Base-by-base conservation (phyloP, 2,329 filamentous ascomycete species). In the Volutella citrinella region DNA sequence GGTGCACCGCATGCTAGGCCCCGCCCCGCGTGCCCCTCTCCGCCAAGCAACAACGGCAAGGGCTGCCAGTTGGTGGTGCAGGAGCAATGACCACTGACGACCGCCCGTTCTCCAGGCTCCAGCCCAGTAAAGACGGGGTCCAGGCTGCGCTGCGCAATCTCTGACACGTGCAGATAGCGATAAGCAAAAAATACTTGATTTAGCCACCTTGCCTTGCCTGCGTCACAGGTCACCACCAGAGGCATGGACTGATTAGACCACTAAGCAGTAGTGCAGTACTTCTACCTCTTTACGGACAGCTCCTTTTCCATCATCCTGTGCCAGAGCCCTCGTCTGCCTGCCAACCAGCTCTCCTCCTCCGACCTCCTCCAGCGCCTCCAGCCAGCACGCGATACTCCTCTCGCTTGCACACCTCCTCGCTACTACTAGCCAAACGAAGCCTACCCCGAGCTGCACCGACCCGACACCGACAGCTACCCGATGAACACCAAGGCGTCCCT, bases 161-260 rank as follows among this genome's bases (percentile, higher is more conserved):
- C n/a, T n/a, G n/a, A n/a, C 51, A 52, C 49, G 50, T 54, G 51
- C 52, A 52, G 51, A 54, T 53, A 54, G 46, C 34, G 48, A 54
- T 54, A 54, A 54, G 37, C 25, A 10, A 35, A 51, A 52, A 52
- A 54, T 51, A 53, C 45, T 30, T 52, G 26, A 40, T 47, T 40
- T 46, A 46, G 50, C 50, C 50, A 53, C 50, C 39, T 53, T 53
- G 43, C 50, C 49, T 49, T 38, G 48, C 50, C 31, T 41, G 34
- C 38, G 27, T 26, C 12, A 24, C 28, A 53, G 47, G 47, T 53
- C 49, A 52, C 49, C 31, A 33, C 38, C 39, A 51, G 40, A 47
- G 10, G 12, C 25, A 27, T 30, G 24, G n/a, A n/a, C n/a, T n/a
- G n/a, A n/a, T n/a, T n/a, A n/a, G n/a, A n/a, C n/a, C n/a, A n/a